Evolutionary conservation across 106 monocot genomes (phyloP).

Genomic region (Chionographis japonica): DNA sequence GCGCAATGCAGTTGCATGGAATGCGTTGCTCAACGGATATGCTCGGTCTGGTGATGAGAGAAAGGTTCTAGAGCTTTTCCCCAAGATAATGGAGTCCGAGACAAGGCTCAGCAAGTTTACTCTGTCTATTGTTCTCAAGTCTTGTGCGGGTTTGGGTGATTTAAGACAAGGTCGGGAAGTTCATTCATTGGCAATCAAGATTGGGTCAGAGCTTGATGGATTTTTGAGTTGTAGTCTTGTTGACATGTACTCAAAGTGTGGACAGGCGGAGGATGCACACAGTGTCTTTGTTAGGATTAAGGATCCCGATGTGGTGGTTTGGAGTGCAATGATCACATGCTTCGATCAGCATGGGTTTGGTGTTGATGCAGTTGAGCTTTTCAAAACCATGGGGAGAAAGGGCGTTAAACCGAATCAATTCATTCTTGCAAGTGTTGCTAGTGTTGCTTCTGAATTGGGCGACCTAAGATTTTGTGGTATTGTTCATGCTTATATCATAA

Average conservation of each 20-base stretch:
- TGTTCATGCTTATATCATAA: conserved; percentile 23
- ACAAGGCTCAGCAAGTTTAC: conserved; percentile 21
- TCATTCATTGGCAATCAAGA: conserved; percentile 38
- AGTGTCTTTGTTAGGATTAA: conserved; percentile 21
- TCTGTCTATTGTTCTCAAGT: conserved; percentile 30
- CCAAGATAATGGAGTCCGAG: conserved; percentile 6
- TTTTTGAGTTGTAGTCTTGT: conserved; percentile 40
- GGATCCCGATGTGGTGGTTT: conserved; percentile 41
- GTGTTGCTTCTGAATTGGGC: conserved; percentile 18
- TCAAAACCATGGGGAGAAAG: conserved; percentile 9
- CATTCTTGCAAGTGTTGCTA: conserved; percentile 24
- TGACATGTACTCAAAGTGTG: conserved; percentile 50
- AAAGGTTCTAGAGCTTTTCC: conserved; percentile 26
- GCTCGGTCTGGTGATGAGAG: conserved; percentile 17
- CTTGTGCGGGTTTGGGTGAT: conserved; percentile 19
- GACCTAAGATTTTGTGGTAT: conserved; percentile 11
- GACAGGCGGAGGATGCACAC: conserved; percentile 22
- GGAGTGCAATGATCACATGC: conserved; percentile 47
- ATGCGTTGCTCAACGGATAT: conserved; percentile 34
- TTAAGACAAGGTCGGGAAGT: conserved; percentile 18
- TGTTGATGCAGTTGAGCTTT: conserved; percentile 30
- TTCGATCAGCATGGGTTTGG: conserved; percentile 19
- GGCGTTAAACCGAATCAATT: conserved; percentile 31
- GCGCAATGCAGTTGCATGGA: conserved; percentile 24
- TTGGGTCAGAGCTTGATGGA: conserved; percentile 27